A percentile compares a stretch with the other conserved stretches of the same genome.
phyloP scores from a whole-genome alignment of 1,284 basidiomycete genomes.

The Ceratobasidium sp. region DNA sequence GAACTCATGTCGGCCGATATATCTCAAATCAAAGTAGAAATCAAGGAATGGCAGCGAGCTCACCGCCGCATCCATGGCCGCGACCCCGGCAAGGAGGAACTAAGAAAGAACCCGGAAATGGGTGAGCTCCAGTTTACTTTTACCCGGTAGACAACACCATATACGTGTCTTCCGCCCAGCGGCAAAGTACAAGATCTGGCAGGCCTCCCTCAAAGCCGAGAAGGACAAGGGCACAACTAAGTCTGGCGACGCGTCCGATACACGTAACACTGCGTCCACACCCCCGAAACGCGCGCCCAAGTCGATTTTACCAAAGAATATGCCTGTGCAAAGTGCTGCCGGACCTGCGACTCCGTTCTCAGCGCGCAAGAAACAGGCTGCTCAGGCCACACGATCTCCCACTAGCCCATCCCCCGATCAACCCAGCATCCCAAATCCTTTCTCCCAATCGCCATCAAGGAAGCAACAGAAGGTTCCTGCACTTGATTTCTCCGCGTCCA shows the following conservation, averaged over 20 bases:
- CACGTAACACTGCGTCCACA: slow-evolving; percentile 8
- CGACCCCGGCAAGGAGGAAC: slow-evolving; percentile 44
- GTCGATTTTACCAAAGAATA: slow-evolving; percentile 5
- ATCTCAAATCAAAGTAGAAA: slow-evolving; percentile 43
- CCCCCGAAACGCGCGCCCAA: slow-evolving; percentile 11
- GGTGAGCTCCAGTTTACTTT: slow-evolving; percentile 26
- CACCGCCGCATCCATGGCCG: slow-evolving; percentile 42
- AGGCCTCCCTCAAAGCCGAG: slow-evolving; percentile 37
- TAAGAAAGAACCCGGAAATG: slow-evolving; percentile 44
- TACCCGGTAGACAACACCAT: background rate
- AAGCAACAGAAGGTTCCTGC: slow-evolving; percentile 9
- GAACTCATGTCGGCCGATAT: slow-evolving; percentile 38
- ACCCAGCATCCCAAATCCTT: slow-evolving; percentile 22
- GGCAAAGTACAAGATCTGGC: slow-evolving; percentile 46
- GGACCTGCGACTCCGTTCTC: slow-evolving; percentile 19
- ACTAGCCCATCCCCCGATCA: slow-evolving; percentile 26
- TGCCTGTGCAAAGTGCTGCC: slow-evolving; percentile 12
- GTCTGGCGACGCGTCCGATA: background rate
- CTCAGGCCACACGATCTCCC: background rate
- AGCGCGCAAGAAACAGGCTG: slow-evolving; percentile 26
- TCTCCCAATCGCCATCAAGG: slow-evolving; percentile 34
- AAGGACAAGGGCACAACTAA: slow-evolving; percentile 3
- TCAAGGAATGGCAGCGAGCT: slow-evolving; percentile 46
- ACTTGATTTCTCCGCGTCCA: slow-evolving; percentile 1
- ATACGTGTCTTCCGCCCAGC: slow-evolving; percentile 15